Evolutionary conservation across 2,329 filamentous ascomycete genomes (phyloP).

Genomic region (Aspergillus fumigatus): DNA sequence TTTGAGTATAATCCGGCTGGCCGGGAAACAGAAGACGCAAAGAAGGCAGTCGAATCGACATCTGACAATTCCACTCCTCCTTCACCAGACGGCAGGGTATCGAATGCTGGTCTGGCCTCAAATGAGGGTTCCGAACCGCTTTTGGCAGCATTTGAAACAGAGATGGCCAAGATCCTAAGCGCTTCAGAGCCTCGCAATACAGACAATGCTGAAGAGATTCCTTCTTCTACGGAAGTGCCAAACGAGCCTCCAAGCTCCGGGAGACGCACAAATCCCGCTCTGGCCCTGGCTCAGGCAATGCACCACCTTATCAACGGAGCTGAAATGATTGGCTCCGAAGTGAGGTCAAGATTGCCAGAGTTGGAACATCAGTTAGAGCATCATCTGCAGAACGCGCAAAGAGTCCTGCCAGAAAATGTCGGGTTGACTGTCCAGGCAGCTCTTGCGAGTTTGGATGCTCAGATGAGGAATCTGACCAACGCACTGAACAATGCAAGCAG

Average conservation of each 20-base stretch:
- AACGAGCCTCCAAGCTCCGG: conserved; percentile 9
- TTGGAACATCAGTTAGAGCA: conserved; percentile 36
- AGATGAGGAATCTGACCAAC: conserved; percentile 33
- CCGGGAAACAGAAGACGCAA: not conserved
- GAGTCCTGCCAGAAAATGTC: conserved; percentile 33
- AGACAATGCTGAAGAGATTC: conserved; percentile 8
- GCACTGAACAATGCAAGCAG: conserved; percentile 36
- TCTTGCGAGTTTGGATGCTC: conserved; percentile 32
- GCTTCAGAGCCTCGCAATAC: conserved; percentile 11
- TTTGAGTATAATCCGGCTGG: conserved; percentile 19
- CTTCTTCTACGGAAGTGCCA: conserved; percentile 8
- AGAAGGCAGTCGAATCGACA: not conserved
- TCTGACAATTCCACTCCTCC: not conserved
- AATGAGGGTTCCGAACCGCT: conserved; percentile 26
- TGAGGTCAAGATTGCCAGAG: conserved; percentile 34
- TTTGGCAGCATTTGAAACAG: conserved; percentile 37
- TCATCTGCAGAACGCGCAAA: conserved; percentile 31
- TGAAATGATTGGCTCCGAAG: conserved; percentile 33
- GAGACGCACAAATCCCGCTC: conserved; percentile 20
- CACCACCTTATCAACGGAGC: conserved; percentile 31
- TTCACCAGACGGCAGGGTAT: not conserved
- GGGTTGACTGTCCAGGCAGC: conserved; percentile 33
- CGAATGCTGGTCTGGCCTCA: conserved; percentile 8
- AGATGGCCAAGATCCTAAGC: conserved; percentile 34
- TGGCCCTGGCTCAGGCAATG: conserved; percentile 31